These are phyloP conservation scores for Lyophyllum atratum DNA, from an alignment of 768 basidiomycete genomes.

Conservation along the genomic window DNA sequence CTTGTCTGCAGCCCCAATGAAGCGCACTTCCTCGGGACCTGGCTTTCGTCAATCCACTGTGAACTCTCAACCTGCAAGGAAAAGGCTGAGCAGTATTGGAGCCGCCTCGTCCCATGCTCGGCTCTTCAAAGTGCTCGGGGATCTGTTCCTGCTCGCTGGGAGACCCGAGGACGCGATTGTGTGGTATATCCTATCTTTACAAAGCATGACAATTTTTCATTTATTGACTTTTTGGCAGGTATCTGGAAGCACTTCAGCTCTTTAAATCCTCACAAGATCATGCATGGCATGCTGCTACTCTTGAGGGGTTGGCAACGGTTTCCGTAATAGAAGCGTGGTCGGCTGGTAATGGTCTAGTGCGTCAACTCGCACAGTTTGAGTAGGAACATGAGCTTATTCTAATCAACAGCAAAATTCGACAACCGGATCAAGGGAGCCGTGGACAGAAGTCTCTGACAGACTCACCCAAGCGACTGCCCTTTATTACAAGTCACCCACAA, in stretches of 20 bases:
- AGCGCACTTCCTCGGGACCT: constrained; percentile 58
- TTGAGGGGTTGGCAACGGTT: constrained; percentile 84
- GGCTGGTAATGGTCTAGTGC: constrained; percentile 67
- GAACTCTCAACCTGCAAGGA: constrained; percentile 49
- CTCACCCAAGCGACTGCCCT: constrained; percentile 62
- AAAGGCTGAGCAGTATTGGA: constrained; percentile 64
- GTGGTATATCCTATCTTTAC: constrained; percentile 52
- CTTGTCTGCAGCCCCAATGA: constrained; percentile 42
- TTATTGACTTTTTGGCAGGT: constrained; percentile 51
- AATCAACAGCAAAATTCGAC: constrained; percentile 54
- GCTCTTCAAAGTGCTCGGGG: constrained; percentile 84
- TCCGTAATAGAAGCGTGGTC: constrained; percentile 86
- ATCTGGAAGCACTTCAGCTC: constrained; percentile 80
- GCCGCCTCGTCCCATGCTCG: constrained; percentile 81
- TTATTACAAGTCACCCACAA: constrained; percentile 60
- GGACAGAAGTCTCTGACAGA: constrained; percentile 76
- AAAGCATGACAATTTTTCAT: neutral
- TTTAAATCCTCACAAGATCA: constrained; percentile 75
- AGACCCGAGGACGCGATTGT: constrained; percentile 77
- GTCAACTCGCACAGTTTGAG: constrained; percentile 31
- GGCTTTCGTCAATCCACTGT: constrained; percentile 56
- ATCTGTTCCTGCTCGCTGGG: constrained; percentile 89
- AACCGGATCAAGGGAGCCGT: constrained; percentile 62
- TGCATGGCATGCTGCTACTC: constrained; percentile 86
- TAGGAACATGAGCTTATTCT: constrained; percentile 7